These are phyloP conservation scores for Meira miltonrushii DNA, from an alignment of 1,284 basidiomycete species.

Conservation along the genomic window DNA sequence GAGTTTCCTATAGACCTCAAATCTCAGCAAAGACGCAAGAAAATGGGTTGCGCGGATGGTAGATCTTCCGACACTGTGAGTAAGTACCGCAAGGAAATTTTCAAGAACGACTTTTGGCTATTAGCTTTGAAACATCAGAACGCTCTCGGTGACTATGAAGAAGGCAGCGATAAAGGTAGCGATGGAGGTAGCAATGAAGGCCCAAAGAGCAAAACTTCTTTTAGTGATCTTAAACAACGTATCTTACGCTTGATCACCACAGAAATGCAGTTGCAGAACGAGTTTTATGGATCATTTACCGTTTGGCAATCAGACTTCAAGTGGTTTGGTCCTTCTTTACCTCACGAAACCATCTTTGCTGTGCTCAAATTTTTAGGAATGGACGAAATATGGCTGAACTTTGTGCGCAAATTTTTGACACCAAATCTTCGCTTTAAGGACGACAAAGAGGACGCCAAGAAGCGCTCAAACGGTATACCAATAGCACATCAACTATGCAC, in stretches of 20 bases:
- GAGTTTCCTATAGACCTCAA: no score
- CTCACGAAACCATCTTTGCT: slow-evolving; percentile 1
- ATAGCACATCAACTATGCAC: not conserved
- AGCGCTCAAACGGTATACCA: not conserved
- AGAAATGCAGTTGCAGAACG: not conserved
- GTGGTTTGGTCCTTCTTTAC: slow-evolving; percentile 2
- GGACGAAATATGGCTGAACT: not conserved
- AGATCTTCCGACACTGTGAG: no score
- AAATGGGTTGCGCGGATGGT: no score
- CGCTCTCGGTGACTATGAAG: not conserved
- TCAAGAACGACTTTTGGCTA: no score
- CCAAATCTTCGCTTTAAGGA: not conserved
- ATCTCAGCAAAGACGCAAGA: no score
- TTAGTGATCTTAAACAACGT: not conserved
- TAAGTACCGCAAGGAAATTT: no score
- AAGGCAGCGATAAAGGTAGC: not conserved
- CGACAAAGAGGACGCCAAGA: not conserved
- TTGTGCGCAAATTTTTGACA: not conserved
- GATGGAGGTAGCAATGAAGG: not conserved
- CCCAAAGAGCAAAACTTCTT: not conserved
- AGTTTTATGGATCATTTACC: not conserved
- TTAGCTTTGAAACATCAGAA: no score
- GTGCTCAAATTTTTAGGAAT: not conserved
- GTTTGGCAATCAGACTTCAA: not conserved
- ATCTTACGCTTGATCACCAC: not conserved